Evolutionary conservation across 1,139 yeast species (phyloP), one percentile per base, ranked within the genome.

Genomic region (Suhomyces bolitotheri): DNA sequence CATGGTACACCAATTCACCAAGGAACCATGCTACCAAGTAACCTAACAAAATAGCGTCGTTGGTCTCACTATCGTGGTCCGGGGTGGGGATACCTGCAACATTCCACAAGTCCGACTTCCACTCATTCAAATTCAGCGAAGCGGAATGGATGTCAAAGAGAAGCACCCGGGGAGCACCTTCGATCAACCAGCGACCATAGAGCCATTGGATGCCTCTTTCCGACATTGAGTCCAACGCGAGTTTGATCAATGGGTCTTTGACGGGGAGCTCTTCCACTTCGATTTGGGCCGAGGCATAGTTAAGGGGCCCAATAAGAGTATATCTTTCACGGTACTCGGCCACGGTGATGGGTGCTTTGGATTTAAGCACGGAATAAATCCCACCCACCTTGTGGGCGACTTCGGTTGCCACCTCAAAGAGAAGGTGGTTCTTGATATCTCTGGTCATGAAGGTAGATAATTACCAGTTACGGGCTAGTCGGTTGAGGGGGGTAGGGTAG

Each of bases 341-440:
- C 35, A 87, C 90, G 7, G 98, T 92, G 42, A 90, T 90, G 5
- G 97, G 97, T 5, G 97, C 97, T 64, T 92, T 92, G 17, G 96
- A 87, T 62, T 92, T 92, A 58, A 92, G 76, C 39, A 92, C 98
- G 19, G 97, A 89, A 67, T 92, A 92, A 60, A 92, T 92, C 33
- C 98, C 98, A 36, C 98, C 98, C 19, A 92, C 97, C 52, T 95
- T 77, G 70, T 92, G 90, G 53, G 97, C 97, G 33, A 92, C 97
- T 62, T 92, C 98, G 4, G 98, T 92, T 46, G 98, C 95, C 36
- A 88, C 86, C 66, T 92, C 98, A 56, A 92, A 89, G 35, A 92
- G 75, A 40, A 89, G 71, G 57, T 89, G 97, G 60, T 87, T 84
- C 51, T 82, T 78, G 46, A 83, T 74, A 62, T 83, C 88, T 66